Evolutionary conservation across 2,329 filamentous ascomycete species (phyloP).

Genomic region (Scolecobasidium constrictum): DNA sequence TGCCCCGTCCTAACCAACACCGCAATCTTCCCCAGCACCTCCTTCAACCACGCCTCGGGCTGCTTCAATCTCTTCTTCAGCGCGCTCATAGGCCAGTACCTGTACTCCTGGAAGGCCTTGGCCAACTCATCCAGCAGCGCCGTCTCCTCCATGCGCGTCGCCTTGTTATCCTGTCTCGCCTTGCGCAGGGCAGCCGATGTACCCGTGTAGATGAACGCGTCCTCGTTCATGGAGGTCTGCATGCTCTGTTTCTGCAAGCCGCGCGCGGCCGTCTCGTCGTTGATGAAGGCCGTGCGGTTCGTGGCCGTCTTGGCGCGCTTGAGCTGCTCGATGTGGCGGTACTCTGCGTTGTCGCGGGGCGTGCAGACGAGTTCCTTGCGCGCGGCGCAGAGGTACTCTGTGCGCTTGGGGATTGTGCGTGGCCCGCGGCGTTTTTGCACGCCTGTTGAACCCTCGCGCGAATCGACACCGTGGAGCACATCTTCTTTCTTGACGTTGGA

Average conservation of each 20-base stretch:
- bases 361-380: constrained; percentile 67
- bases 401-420: constrained; percentile 51
- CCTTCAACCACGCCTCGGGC: constrained; percentile 85
- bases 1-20: constrained; percentile 71
- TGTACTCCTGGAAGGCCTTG: constrained; percentile 70
- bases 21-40: constrained; percentile 73
- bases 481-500: background rate
- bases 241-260: background rate
- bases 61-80: constrained; percentile 69
- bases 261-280: background rate
- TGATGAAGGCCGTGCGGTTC: background rate
- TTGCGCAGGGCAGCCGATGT: background rate
- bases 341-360: constrained; percentile 61
- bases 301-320: background rate
- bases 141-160: constrained; percentile 79
- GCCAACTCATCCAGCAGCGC: constrained; percentile 81
- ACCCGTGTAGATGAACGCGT: background rate
- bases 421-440: constrained; percentile 6
- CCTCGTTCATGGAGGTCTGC: background rate
- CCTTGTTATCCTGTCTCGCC: constrained; percentile 64
- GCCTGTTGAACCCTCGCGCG: background rate
- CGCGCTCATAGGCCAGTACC: constrained; percentile 89
- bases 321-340: constrained; percentile 48
- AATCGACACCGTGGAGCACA: background rate
- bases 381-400: constrained; percentile 61